These are phyloP conservation scores for Coprinellus aureogranulatus DNA, from an alignment of 768 basidiomycete species.

Conservation along the genomic window DNA sequence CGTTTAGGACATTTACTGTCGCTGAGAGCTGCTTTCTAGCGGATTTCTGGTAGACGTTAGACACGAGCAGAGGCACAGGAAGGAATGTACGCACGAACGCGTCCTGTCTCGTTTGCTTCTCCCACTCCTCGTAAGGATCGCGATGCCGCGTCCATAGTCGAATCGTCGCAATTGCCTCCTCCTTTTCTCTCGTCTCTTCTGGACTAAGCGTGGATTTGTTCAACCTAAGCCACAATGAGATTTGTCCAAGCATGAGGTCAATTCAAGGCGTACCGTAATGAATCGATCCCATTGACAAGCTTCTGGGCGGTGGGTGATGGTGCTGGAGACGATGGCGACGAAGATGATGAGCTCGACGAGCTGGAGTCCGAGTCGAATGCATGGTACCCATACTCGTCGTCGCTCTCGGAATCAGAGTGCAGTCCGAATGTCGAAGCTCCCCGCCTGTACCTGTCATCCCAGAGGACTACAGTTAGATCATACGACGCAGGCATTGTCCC, in stretches of 20 bases:
- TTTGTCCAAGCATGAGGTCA: not conserved
- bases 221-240: not conserved
- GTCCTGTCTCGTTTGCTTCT: slow-evolving; percentile 48
- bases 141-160: slow-evolving; percentile 49
- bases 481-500: not conserved
- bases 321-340: slow-evolving; percentile 8
- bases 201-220: slow-evolving; percentile 23
- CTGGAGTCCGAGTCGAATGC: slow-evolving; percentile 19
- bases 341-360: slow-evolving; percentile 17
- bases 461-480: not conserved
- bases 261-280: not conserved
- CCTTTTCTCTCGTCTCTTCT: slow-evolving; percentile 40
- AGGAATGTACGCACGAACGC: slow-evolving; percentile 42
- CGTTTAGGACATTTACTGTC: slow-evolving; percentile 30
- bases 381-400: slow-evolving; percentile 14
- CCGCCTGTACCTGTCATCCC: slow-evolving; percentile 21
- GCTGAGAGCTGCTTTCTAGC: slow-evolving; percentile 43
- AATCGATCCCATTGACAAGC: not conserved
- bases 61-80: not conserved
- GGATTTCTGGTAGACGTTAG: slow-evolving; percentile 30
- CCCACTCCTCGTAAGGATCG: slow-evolving; percentile 60
- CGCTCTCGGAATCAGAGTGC: slow-evolving; percentile 37
- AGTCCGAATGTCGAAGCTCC: slow-evolving; percentile 38
- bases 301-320: not conserved
- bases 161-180: slow-evolving; percentile 52